Base-by-base conservation (phyloP, 192 early-diverging fungal species). In the Gryganskiella cystojenkinii region DNA sequence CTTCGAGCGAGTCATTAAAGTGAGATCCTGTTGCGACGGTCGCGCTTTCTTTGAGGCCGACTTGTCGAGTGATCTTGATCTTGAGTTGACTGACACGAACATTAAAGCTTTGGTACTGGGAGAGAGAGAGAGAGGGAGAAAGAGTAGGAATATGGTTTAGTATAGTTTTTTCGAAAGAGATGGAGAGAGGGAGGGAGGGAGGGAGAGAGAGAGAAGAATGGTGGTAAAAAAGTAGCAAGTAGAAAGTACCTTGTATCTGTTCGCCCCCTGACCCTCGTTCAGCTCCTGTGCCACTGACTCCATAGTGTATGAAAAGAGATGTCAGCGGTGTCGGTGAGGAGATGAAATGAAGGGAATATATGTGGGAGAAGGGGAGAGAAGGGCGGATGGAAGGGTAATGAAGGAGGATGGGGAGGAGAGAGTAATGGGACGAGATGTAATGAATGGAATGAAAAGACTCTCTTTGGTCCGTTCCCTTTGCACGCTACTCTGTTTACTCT, bases 81-180 rank as follows among this genome's bases (percentile, higher is more conserved):
- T 98, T 95, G 42, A 98, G 87, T 28, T 85, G 83, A 46, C 95
- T 88, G 8, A 90, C 84, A 15, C 94, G 86, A 22, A 76, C 82
- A 45, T 84, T 88, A 68, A 94, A 94, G 25, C 91, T 82, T 89
- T 92, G 89, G 67, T 88, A 95, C 93, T 95, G 81, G n/a, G 45
- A 52, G 31, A 65, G 20, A 43, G 17, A 33, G 42, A 56, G 17
- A 19, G 24, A n/a, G 43, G 35, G 7, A 66, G 81, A 40, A 35
- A 83, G 35, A 74, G 69, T 0, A 45, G 65, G 5, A 35, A 67
- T 24, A 35, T 20, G 31, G 75, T 84, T 20, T 62, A 79, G 50
- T 85, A 80, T 81, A 75, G 79, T 5, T 82, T 7, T n/a, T n/a
- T n/a, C n/a, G n/a, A n/a, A n/a, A n/a, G n/a, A n/a, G n/a, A n/a